Conservation (phyloP, 176 grass and related monocot genomes). For the Aegilops bicornis region DNA sequence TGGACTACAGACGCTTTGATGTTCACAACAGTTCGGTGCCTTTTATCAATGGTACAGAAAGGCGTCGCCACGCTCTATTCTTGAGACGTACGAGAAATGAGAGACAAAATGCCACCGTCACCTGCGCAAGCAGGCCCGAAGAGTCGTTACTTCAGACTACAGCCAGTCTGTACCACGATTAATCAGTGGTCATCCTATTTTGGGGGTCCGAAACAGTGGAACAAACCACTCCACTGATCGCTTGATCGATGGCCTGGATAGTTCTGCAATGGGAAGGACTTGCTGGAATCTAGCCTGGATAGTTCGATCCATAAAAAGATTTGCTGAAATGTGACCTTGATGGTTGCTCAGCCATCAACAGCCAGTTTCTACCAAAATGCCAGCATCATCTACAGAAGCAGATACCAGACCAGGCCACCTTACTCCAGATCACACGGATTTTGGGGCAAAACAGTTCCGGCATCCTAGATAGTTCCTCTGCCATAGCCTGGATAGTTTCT, state of each 20-base stretch:
- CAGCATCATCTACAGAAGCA: no score
- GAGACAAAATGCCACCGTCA: not conserved
- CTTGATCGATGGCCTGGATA: not conserved
- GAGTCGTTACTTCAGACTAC: not conserved
- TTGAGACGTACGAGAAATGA: not conserved
- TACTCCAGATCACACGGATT: no score
- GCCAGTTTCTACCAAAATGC: no score
- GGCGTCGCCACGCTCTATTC: not conserved
- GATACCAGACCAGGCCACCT: no score
- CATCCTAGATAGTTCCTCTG: not conserved
- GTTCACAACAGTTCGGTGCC: accelerated
- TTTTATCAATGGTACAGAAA: accelerated
- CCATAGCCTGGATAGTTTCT: not conserved
- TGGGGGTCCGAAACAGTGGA: not conserved
- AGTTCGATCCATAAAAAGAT: not conserved
- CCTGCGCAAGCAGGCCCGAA: not conserved
- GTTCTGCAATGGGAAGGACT: no score
- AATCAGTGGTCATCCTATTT: not conserved
- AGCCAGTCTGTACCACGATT: not conserved
- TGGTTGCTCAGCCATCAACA: not conserved
- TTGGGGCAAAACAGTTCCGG: not conserved
- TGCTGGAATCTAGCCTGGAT: no score
- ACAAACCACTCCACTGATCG: not conserved
- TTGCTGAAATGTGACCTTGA: not conserved
- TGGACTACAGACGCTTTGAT: slow-evolving; percentile 79